phyloP scores from a whole-genome alignment of 805 yeast genomes.

The Metschnikowia reukaufii region DNA sequence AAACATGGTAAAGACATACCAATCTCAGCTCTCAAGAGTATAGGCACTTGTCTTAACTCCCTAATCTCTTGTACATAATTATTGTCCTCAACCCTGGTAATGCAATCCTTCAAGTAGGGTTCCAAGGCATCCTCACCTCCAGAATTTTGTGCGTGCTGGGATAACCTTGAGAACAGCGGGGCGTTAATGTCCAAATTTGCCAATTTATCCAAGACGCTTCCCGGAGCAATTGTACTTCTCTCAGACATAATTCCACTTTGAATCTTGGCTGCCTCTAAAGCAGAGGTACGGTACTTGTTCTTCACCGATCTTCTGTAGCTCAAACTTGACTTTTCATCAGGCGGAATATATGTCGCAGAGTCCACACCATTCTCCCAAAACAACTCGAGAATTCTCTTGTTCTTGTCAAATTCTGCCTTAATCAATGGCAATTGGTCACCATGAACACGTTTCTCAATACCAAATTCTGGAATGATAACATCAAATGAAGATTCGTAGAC shows the following conservation, averaged over 20 bases:
- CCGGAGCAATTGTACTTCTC: constrained; percentile 32
- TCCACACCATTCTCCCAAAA: constrained; percentile 94
- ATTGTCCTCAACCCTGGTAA: constrained; percentile 61
- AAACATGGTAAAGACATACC: constrained; percentile 96
- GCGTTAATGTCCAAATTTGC: constrained; percentile 48
- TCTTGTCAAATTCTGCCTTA: constrained; percentile 88
- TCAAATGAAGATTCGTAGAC: constrained; percentile 97
- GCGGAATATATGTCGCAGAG: constrained; percentile 86
- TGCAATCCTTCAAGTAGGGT: constrained; percentile 57
- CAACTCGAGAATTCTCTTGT: constrained; percentile 65
- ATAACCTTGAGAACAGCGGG: constrained; percentile 40
- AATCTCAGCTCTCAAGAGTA: constrained; percentile 82
- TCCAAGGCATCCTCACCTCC: constrained; percentile 41
- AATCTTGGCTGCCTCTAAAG: constrained; percentile 66
- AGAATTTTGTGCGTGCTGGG: constrained; percentile 17
- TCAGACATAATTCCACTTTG: constrained; percentile 43
- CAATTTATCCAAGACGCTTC: constrained; percentile 49
- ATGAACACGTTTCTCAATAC: constrained; percentile 93
- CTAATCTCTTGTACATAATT: constrained; percentile 74
- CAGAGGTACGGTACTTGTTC: constrained; percentile 71
- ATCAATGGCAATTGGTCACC: constrained; percentile 93
- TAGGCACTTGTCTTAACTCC: constrained; percentile 77
- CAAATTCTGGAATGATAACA: constrained; percentile 87
- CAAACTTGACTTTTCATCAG: constrained; percentile 78
- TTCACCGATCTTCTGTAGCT: constrained; percentile 77